A percentile compares a stretch with the other conserved stretches of the same genome.
phyloP scores from a whole-genome alignment of 2,329 filamentous ascomycete species.

The Metarhizium robertsii region DNA sequence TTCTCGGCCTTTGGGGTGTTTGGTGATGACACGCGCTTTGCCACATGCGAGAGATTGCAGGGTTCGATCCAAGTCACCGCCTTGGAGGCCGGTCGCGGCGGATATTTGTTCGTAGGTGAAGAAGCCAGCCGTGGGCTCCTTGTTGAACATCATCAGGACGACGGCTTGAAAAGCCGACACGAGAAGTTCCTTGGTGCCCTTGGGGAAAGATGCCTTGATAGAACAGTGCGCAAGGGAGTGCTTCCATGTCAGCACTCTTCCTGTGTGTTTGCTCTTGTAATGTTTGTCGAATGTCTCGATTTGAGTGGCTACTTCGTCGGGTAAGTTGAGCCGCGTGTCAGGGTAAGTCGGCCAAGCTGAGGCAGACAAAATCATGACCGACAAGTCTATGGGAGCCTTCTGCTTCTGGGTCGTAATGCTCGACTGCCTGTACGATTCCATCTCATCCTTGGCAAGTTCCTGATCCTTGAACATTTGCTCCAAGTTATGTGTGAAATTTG shows the following conservation, averaged over 20 bases:
- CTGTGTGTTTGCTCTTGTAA: constrained; percentile 85
- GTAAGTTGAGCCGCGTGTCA: constrained; percentile 63
- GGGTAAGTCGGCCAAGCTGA: constrained; percentile 90
- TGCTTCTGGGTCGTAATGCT: constrained; percentile 40
- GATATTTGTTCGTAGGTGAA: constrained; percentile 70
- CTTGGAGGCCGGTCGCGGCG: constrained; percentile 62
- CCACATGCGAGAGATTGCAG: constrained; percentile 92
- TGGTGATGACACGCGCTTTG: constrained; percentile 73
- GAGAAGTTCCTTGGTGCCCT: constrained; percentile 75
- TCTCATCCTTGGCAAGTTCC: constrained; percentile 85
- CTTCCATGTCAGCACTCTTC: constrained; percentile 82
- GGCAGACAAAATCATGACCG: constrained; percentile 83
- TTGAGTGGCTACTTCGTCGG: constrained; percentile 63
- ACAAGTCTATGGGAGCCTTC: constrained; percentile 50
- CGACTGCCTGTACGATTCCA: constrained; percentile 73
- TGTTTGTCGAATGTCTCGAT: constrained; percentile 74
- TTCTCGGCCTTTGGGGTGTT: constrained; percentile 77
- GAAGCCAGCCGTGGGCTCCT: constrained; percentile 45
- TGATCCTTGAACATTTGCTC: constrained; percentile 99
- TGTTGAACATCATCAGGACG: constrained; percentile 85
- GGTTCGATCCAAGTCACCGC: constrained; percentile 75
- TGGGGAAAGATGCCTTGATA: constrained; percentile 70
- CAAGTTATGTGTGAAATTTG: constrained; percentile 89
- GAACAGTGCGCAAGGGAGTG: constrained; percentile 88
- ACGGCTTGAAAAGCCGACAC: constrained; percentile 90